A percentile compares a stretch with the other conserved stretches of the same genome.
Evolutionary conservation across 2,329 filamentous ascomycete species (phyloP).

Genomic region (Ampelomyces quisqualis): DNA sequence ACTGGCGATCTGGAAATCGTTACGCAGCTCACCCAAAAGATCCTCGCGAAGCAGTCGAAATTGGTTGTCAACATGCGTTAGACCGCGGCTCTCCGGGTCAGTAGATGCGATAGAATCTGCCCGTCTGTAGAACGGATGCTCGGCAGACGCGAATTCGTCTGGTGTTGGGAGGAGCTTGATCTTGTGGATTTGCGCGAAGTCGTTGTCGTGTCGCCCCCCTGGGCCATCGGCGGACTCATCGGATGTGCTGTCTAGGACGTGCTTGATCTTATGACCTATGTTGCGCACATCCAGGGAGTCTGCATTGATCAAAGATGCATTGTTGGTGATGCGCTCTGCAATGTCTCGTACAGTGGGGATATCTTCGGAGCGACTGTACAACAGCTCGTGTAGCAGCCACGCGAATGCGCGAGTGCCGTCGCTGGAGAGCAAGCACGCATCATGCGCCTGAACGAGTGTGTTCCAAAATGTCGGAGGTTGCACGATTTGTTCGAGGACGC

Average conservation of each 20-base stretch:
- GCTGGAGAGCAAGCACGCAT: conserved; percentile 22
- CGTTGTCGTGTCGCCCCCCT: conserved; percentile 74
- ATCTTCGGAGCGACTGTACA: conserved; percentile 40
- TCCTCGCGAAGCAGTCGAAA: conserved; percentile 72
- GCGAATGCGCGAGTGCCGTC: conserved; percentile 37
- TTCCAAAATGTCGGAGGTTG: conserved; percentile 60
- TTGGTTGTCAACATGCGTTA: conserved; percentile 65
- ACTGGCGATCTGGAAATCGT: conserved; percentile 57
- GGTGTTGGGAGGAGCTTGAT: conserved; percentile 66
- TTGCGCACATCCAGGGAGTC: conserved; percentile 55
- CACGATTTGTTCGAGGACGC: conserved; percentile 51
- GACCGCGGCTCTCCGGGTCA: conserved; percentile 43
- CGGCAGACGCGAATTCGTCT: conserved; percentile 61
- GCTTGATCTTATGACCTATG: conserved; percentile 58
- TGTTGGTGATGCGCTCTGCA: conserved; percentile 23
- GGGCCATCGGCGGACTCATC: conserved; percentile 48
- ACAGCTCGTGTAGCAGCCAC: conserved; percentile 51
- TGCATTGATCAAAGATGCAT: conserved; percentile 25
- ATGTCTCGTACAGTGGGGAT: conserved; percentile 28
- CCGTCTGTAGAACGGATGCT: conserved; percentile 56
- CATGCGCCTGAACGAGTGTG: conserved; percentile 43
- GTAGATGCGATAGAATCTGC: conserved; percentile 53
- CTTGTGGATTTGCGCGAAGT: conserved; percentile 61
- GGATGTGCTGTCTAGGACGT: conserved; percentile 51
- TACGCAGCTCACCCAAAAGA: conserved; percentile 65